phyloP scores from a whole-genome alignment of 2,329 filamentous ascomycete species.

The Colletotrichum euphorbiae region DNA sequence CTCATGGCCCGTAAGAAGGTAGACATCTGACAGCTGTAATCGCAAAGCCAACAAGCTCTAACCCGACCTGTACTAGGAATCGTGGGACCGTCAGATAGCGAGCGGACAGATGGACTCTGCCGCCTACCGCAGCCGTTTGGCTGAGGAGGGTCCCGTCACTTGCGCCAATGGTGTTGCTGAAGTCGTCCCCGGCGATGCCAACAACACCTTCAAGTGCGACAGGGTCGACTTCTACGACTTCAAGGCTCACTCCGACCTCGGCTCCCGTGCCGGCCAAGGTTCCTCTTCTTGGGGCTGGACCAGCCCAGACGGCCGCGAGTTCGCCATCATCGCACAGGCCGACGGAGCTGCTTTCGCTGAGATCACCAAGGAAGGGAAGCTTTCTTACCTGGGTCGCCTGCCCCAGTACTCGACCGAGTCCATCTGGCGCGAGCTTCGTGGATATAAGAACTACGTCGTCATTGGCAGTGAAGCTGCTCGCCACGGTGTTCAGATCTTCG shows the following conservation, averaged over 20 bases:
- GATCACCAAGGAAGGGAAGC: constrained; percentile 53
- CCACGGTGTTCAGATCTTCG: constrained; percentile 71
- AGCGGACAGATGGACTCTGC: constrained; percentile 38
- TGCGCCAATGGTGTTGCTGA: constrained; percentile 39
- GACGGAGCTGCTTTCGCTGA: constrained; percentile 60
- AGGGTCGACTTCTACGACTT: constrained; percentile 60
- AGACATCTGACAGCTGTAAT: neutral
- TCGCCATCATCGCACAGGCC: constrained; percentile 42
- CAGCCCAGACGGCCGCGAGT: constrained; percentile 50
- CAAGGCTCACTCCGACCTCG: constrained; percentile 62
- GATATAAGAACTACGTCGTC: constrained; percentile 48
- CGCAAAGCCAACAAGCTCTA: neutral
- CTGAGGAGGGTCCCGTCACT: constrained; percentile 36
- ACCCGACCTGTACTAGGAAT: constrained; percentile 7
- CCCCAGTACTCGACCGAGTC: constrained; percentile 47
- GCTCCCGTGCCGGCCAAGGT: constrained; percentile 50
- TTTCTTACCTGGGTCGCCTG: constrained; percentile 56
- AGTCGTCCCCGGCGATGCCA: constrained; percentile 38
- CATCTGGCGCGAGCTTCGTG: constrained; percentile 51
- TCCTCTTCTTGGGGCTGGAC: constrained; percentile 56
- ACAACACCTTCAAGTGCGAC: constrained; percentile 41
- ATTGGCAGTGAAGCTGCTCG: constrained; percentile 54
- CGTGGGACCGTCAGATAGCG: constrained; percentile 37
- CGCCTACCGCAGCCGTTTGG: constrained; percentile 32
- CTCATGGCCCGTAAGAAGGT: constrained; percentile 42